Base-by-base conservation (phyloP, 2,329 filamentous ascomycete species). In the Didymosphaeria variabile region DNA sequence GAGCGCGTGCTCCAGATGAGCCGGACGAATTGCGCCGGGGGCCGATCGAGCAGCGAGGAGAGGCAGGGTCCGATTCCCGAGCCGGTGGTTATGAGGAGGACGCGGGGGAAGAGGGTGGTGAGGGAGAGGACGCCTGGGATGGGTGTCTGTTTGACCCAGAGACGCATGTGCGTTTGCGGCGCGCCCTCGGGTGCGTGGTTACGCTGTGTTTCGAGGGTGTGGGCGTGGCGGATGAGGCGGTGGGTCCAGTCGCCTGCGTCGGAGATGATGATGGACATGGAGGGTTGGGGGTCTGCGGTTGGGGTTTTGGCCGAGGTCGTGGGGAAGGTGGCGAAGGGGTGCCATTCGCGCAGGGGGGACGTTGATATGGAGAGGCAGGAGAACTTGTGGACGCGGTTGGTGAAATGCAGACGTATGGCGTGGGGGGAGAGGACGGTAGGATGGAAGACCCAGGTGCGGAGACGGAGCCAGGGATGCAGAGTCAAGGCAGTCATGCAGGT, bases 391-490 rank as follows among this genome's bases (percentile, higher is more conserved):
- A 77, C 57, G 13, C 29, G 52, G 42, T 75, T 58, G 6, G 67
- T 61, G 60, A 73, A 76, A 72, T 90, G 86, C 21, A 95, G 85
- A 44, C 89, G 86, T 32, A 92, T 81, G 42, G 91, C 91, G 78
- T 94, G 91, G 23, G 84, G 75, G 0, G 91, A 94, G 19, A 95
- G 86, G 3, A 84, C 80, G 71, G 92, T 88, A 9, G 89, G 82
- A 21, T 85, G 80, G 63, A 94, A 90, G 10, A 81, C 79, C 59
- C 91, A 88, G 67, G 86, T 88, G 58, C 91, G 87, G 31, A 95
- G 86, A 60, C 87, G 85, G 2, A 90, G 74, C 91, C 92, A 96
- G 1, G 92, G 91, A 55, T 90, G 87, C 49, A 90, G 81, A 64
- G 94, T 84, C 66, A 89, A 85, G 44, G 83, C 69, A 1, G 91